Percentiles rank a stretch among this genome's conserved stretches.
Conservation (phyloP, 106 monocot genomes). For the Triglochin maritima region DNA sequence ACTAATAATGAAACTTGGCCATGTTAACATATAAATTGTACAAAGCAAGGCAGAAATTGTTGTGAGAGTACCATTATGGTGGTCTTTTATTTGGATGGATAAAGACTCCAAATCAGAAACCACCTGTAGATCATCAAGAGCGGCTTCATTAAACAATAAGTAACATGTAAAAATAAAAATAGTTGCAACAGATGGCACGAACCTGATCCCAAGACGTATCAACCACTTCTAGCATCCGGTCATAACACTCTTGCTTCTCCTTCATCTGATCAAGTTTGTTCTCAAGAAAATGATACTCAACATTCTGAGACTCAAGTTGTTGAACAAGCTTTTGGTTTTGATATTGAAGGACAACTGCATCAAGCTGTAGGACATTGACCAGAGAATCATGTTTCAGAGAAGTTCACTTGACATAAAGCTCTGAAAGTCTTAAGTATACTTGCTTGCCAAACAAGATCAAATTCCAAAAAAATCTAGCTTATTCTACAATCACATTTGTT, state of each 20-base stretch:
- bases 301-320: slow-evolving; percentile 77
- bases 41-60: no score
- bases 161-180: background rate
- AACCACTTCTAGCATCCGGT: slow-evolving; percentile 38
- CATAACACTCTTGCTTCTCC: slow-evolving; percentile 45
- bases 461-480: no score
- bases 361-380: slow-evolving; percentile 42
- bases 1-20: no score
- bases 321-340: slow-evolving; percentile 92
- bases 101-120: slow-evolving; percentile 43
- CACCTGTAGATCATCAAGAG: slow-evolving; percentile 29
- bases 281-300: slow-evolving; percentile 62
- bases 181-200: background rate
- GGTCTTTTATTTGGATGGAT: slow-evolving; percentile 24
- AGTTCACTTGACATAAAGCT: background rate
- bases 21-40: no score
- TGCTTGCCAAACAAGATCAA: background rate
- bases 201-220: slow-evolving; percentile 67
- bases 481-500: no score
- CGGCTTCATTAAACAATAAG: background rate
- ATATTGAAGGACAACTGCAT: slow-evolving; percentile 85
- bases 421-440: background rate
- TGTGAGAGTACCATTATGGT: slow-evolving; percentile 5
- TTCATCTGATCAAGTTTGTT: slow-evolving; percentile 52
- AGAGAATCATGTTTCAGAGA: background rate